Evolutionary conservation across 495 filamentous ascomycete genomes (phyloP).

Genomic region (Penicillium odoratum): DNA sequence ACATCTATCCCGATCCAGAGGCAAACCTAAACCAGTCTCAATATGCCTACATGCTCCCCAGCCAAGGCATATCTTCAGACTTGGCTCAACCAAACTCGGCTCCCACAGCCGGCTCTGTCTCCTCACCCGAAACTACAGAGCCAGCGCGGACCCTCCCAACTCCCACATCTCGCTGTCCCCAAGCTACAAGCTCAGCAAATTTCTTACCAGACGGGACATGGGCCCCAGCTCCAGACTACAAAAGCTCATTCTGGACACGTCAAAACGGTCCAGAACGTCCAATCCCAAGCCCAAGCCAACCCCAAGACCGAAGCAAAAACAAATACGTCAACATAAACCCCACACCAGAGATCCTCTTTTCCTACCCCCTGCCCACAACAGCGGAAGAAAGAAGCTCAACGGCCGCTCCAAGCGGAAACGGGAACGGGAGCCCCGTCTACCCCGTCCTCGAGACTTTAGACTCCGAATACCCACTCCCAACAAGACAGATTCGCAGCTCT

Average conservation of each 20-base stretch:
- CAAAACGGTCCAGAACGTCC: not conserved
- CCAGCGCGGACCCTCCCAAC: constrained; percentile 41
- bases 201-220: not conserved
- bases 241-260: constrained; percentile 21
- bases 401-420: constrained; percentile 10
- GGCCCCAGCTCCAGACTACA: constrained; percentile 12
- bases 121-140: constrained; percentile 25
- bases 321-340: constrained; percentile 18
- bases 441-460: constrained; percentile 23
- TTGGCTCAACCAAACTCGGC: constrained; percentile 19
- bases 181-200: constrained; percentile 11
- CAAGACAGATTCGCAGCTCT: constrained; percentile 17
- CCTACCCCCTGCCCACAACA: constrained; percentile 25
- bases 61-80: constrained; percentile 24
- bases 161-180: constrained; percentile 26
- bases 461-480: constrained; percentile 24
- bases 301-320: constrained; percentile 1
- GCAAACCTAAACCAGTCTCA: constrained; percentile 23
- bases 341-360: constrained; percentile 33
- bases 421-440: constrained; percentile 19
- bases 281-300: constrained; percentile 16
- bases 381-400: constrained; percentile 11
- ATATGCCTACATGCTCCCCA: constrained; percentile 34
- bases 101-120: constrained; percentile 14
- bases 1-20: constrained; percentile 32